Evolutionary conservation across 805 yeast species (phyloP).

Genomic region (Hanseniaspora valbyensis): DNA sequence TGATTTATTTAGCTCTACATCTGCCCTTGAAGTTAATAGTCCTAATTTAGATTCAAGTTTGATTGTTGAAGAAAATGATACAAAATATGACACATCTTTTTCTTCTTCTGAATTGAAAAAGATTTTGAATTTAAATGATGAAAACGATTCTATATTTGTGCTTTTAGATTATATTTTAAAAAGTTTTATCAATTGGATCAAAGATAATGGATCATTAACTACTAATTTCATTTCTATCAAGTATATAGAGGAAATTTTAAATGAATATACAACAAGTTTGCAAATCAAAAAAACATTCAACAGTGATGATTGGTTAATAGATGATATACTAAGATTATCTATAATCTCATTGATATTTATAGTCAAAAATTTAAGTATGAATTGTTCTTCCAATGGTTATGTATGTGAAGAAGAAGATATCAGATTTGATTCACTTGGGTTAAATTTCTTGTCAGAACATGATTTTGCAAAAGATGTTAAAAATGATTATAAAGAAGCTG

Average conservation of each 20-base stretch:
- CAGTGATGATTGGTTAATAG: slow-evolving; percentile 31
- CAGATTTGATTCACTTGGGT: slow-evolving; percentile 18
- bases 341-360: slow-evolving; percentile 45
- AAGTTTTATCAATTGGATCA: slow-evolving; percentile 59
- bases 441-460: slow-evolving; percentile 15
- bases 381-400: slow-evolving; percentile 45
- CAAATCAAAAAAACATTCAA: slow-evolving; percentile 17
- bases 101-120: not conserved
- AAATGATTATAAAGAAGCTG: not conserved
- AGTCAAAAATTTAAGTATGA: slow-evolving; percentile 36
- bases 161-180: slow-evolving; percentile 45
- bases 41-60: slow-evolving; percentile 67
- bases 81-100: not conserved
- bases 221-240: slow-evolving; percentile 68
- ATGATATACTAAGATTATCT: slow-evolving; percentile 41
- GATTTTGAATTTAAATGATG: slow-evolving; percentile 22
- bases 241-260: slow-evolving; percentile 52
- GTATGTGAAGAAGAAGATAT: slow-evolving; percentile 68
- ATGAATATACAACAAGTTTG: slow-evolving; percentile 29
- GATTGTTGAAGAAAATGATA: slow-evolving; percentile 37
- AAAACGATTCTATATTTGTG: slow-evolving; percentile 36
- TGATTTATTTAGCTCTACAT: slow-evolving; percentile 69
- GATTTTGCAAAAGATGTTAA: slow-evolving; percentile 20
- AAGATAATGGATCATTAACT: slow-evolving; percentile 52
- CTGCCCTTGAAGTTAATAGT: slow-evolving; percentile 72